phyloP scores from a whole-genome alignment of 345 rosid genomes.

The Citrus reticulata region DNA sequence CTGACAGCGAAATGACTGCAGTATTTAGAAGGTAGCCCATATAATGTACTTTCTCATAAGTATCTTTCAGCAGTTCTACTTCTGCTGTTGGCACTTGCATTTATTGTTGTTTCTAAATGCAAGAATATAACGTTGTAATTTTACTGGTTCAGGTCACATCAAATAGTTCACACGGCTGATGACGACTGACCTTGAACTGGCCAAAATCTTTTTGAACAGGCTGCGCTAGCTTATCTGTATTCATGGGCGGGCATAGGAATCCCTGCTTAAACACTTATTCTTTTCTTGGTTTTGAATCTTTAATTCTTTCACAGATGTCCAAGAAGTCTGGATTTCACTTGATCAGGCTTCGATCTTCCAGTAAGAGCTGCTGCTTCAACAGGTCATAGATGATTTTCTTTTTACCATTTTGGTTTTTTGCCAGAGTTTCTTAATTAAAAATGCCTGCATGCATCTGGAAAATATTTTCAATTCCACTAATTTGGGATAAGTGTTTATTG shows the following conservation, averaged over 20 bases:
- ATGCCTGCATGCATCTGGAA: not conserved
- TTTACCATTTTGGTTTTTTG: not conserved
- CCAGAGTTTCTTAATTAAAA: not conserved
- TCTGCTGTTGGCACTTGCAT: not conserved
- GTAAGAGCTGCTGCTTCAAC: not conserved
- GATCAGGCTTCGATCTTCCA: not conserved
- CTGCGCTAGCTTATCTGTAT: no score
- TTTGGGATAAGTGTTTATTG: not conserved
- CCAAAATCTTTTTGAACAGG: no score
- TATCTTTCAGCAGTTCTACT: not conserved
- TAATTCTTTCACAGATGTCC: not conserved
- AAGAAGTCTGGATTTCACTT: not conserved
- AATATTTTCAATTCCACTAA: not conserved
- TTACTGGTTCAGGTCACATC: not conserved
- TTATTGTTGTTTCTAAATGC: not conserved
- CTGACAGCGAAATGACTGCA: not conserved
- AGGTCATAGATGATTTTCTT: not conserved
- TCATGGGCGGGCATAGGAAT: no score
- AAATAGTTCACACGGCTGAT: not conserved
- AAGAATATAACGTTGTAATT: constrained; percentile 1
- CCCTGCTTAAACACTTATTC: not conserved
- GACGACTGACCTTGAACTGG: no score
- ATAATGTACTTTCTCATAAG: not conserved
- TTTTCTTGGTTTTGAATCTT: not conserved
- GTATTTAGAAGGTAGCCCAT: not conserved